phyloP scores from a whole-genome alignment of 495 filamentous ascomycete species.

The Penicillium paxilli region DNA sequence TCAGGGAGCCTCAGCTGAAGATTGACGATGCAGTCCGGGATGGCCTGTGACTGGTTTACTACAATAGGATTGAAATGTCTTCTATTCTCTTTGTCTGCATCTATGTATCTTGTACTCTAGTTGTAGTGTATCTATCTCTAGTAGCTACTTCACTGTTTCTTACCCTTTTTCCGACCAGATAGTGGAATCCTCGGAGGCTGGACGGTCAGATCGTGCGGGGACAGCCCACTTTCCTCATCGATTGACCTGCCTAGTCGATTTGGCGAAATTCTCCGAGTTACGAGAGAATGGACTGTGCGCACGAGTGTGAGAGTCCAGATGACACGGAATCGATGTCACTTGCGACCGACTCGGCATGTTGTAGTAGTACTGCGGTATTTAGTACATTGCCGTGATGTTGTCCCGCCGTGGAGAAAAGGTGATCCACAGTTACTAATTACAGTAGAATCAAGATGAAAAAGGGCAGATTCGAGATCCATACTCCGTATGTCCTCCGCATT shows the following conservation, averaged over 20 bases:
- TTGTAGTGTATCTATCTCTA: too few relatives aligned
- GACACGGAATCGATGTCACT: not conserved
- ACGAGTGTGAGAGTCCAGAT: not conserved
- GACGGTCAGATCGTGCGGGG: not conserved
- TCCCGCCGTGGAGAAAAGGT: not conserved
- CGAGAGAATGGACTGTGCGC: constrained; percentile 1
- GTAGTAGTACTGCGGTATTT: too few relatives aligned
- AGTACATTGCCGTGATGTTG: not conserved
- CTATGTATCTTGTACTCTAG: too few relatives aligned
- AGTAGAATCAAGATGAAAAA: not conserved
- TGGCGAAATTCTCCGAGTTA: not conserved
- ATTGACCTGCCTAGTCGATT: not conserved
- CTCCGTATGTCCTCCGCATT: too few relatives aligned
- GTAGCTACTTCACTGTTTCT: too few relatives aligned
- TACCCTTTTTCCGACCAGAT: not conserved
- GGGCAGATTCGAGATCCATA: too few relatives aligned
- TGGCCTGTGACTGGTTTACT: not conserved
- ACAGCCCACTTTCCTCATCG: not conserved
- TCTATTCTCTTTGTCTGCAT: too few relatives aligned
- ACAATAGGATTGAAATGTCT: too few relatives aligned
- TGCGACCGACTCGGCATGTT: not conserved
- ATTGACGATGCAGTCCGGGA: constrained; percentile 6
- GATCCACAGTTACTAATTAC: too few relatives aligned
- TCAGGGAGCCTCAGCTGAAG: constrained; percentile 14
- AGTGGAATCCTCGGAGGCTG: not conserved